Evolutionary conservation across 768 basidiomycete species (phyloP).

Genomic region (Podaxis pistillaris): DNA sequence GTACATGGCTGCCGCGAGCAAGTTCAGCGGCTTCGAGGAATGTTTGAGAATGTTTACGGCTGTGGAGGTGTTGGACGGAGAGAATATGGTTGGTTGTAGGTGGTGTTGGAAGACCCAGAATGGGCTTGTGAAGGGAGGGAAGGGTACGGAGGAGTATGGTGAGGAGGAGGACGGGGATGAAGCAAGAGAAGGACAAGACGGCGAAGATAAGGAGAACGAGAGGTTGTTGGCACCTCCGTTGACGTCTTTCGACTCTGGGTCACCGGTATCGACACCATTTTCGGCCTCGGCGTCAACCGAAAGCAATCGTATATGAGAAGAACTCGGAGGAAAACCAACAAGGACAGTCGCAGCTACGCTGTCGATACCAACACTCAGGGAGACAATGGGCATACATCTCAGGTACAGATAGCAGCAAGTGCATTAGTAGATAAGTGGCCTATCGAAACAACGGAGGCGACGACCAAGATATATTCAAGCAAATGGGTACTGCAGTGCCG

Average conservation of each 20-base stretch:
- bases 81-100: constrained; percentile 92
- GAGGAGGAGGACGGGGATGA: constrained; percentile 27
- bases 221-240: background rate
- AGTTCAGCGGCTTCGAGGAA: constrained; percentile 67
- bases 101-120: constrained; percentile 92
- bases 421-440: constrained; percentile 91
- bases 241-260: constrained; percentile 3
- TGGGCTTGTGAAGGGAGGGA: constrained; percentile 37
- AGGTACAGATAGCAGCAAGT: constrained; percentile 47
- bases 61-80: constrained; percentile 89
- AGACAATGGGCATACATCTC: constrained; percentile 92
- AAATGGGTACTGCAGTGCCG: constrained; percentile 57
- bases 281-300: constrained; percentile 11
- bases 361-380: constrained; percentile 15
- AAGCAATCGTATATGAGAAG: background rate
- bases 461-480: constrained; percentile 82
- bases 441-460: constrained; percentile 82
- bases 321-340: background rate
- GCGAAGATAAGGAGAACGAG: constrained; percentile 13
- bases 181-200: constrained; percentile 12
- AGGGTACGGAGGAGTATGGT: constrained; percentile 27
- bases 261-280: background rate
- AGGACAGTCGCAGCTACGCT: background rate
- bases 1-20: constrained; percentile 40
- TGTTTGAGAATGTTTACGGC: constrained; percentile 85